Conservation (phyloP, 192 early-diverging fungal species). For the Coemansia sp. region DNA sequence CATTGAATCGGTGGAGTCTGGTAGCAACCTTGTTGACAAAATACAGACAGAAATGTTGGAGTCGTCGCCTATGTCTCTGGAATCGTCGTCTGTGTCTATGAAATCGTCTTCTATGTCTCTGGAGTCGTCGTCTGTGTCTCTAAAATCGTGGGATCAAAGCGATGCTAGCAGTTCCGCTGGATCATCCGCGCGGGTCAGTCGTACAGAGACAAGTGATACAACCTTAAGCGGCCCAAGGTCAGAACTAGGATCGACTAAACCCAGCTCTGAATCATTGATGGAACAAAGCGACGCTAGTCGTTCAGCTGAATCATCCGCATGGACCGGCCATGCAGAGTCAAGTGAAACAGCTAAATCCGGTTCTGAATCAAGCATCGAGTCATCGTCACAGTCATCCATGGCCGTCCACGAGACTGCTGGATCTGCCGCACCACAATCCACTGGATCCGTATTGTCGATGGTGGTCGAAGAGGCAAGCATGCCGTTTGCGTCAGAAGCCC, state of each 20-base stretch:
- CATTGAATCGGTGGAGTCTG: neutral
- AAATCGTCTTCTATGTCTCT: neutral
- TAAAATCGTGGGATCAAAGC: neutral
- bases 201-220: neutral
- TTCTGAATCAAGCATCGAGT: neutral
- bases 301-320: neutral
- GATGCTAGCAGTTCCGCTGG: neutral
- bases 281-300: neutral
- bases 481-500: neutral
- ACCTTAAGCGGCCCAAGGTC: neutral
- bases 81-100: neutral
- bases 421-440: neutral
- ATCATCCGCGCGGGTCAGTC: neutral
- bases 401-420: neutral
- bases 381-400: neutral
- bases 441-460: neutral
- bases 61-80: neutral
- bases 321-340: neutral
- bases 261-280: neutral
- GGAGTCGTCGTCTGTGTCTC: neutral
- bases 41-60: neutral
- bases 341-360: neutral
- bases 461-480: neutral
- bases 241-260: neutral
- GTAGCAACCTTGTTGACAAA: neutral